Evolutionary conservation across 163 green algal genomes (phyloP).

Genomic region (Prototheca cutis): DNA sequence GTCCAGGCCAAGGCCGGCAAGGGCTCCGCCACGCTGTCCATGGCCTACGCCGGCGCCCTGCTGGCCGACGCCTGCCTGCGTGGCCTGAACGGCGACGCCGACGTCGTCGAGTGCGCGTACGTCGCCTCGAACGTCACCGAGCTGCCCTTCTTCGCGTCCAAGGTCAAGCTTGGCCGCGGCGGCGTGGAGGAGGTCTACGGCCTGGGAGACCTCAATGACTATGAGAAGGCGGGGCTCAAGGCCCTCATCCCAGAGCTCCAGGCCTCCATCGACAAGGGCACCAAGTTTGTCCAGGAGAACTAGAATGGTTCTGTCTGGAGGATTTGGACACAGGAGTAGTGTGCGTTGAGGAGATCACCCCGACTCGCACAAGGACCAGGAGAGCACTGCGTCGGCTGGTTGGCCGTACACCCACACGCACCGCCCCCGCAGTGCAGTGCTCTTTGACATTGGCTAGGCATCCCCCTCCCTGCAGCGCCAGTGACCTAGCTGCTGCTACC

Average conservation of each 20-base stretch:
- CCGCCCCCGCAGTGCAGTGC: too few species aligned
- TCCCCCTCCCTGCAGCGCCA: too few species aligned
- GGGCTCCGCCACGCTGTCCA: slow-evolving; percentile 90
- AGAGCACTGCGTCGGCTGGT: too few species aligned
- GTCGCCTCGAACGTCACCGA: slow-evolving; percentile 57
- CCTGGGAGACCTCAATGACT: slow-evolving; percentile 59
- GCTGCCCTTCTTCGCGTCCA: slow-evolving; percentile 82
- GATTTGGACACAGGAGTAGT: too few species aligned
- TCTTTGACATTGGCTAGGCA: too few species aligned
- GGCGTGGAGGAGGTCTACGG: slow-evolving; percentile 69
- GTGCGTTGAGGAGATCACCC: too few species aligned
- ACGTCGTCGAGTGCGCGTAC: slow-evolving; percentile 79
- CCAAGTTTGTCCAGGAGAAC: slow-evolving; percentile 72
- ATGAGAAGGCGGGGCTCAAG: slow-evolving; percentile 71
- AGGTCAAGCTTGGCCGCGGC: slow-evolving; percentile 43
- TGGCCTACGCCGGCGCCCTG: slow-evolving; percentile 88
- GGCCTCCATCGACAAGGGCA: slow-evolving; percentile 80
- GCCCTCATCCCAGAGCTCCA: slow-evolving; percentile 69
- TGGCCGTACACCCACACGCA: too few species aligned
- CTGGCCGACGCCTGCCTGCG: slow-evolving; percentile 88
- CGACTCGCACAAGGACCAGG: too few species aligned
- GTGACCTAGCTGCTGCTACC: too few species aligned
- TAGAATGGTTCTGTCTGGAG: too few species aligned
- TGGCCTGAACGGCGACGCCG: slow-evolving; percentile 74
- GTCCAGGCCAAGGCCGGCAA: slow-evolving; percentile 75